phyloP scores from a whole-genome alignment of 371 early-diverging fungal genomes.

The Circinella minor region DNA sequence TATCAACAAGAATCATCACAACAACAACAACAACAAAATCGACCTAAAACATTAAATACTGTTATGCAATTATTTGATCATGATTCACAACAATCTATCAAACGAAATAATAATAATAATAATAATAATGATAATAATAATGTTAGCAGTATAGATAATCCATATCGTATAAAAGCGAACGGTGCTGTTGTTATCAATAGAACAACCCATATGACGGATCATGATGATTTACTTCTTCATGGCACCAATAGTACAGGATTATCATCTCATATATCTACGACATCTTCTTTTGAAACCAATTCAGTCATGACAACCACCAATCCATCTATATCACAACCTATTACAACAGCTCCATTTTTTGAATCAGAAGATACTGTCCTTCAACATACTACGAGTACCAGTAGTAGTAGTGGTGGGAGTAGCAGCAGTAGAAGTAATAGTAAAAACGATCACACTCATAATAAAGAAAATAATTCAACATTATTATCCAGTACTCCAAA shows the following conservation, averaged over 20 bases:
- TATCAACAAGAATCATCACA: not conserved
- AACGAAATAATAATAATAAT: not conserved
- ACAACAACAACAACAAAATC: conserved; percentile 1
- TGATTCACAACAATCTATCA: not conserved
- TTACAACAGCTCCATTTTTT: not conserved
- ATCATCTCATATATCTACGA: not conserved
- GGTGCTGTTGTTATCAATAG: conserved; percentile 9
- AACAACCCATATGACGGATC: not conserved
- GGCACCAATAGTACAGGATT: not conserved
- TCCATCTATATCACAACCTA: conserved; percentile 4
- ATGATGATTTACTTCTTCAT: not conserved
- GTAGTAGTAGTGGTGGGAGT: not conserved
- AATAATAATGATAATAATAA: no score
- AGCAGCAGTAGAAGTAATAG: not conserved
- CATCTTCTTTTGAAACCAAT: not conserved
- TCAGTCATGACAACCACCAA: not conserved
- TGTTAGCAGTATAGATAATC: not conserved
- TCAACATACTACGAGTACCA: not conserved
- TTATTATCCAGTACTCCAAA: no score
- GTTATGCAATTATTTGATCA: conserved; percentile 18
- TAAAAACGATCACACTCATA: not conserved
- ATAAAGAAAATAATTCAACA: not conserved
- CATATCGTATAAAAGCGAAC: conserved; percentile 11
- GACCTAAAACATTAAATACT: not conserved
- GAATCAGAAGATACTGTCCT: not conserved